phyloP scores from a whole-genome alignment of 2,329 filamentous ascomycete genomes.

The Aspergillus pseudoviridinutans region DNA sequence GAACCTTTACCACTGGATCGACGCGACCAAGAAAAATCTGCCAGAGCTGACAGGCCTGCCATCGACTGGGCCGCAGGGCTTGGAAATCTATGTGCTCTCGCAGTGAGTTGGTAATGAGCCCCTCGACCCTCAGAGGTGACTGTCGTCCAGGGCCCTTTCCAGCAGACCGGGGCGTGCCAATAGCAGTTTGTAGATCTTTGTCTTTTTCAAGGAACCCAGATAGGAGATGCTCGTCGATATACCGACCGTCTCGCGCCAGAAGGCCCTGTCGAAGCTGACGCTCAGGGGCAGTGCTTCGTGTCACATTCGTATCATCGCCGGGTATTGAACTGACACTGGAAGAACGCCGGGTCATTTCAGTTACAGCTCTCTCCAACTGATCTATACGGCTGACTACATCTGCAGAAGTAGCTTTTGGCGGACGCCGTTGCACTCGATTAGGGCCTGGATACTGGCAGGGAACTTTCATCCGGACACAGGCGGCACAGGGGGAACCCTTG shows the following conservation, averaged over 20 bases:
- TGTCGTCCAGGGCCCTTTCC: slow-evolving; percentile 3
- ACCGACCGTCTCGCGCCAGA: slow-evolving; percentile 22
- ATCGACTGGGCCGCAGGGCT: slow-evolving; percentile 17
- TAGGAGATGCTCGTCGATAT: slow-evolving; percentile 27
- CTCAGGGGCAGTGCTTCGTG: not conserved
- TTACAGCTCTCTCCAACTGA: slow-evolving; percentile 20
- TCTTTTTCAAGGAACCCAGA: slow-evolving; percentile 26
- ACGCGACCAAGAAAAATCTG: slow-evolving; percentile 25
- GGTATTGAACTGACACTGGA: not conserved
- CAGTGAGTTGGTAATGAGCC: slow-evolving; percentile 19
- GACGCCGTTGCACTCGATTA: slow-evolving; percentile 16
- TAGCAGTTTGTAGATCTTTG: slow-evolving; percentile 21
- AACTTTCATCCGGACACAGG: slow-evolving; percentile 17
- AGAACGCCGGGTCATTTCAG: slow-evolving; percentile 5
- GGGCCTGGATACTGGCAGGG: slow-evolving; percentile 23
- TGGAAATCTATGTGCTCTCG: slow-evolving; percentile 9
- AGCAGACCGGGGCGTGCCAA: slow-evolving; percentile 11
- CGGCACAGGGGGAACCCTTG: slow-evolving; percentile 19
- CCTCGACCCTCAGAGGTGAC: slow-evolving; percentile 16
- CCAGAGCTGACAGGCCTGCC: slow-evolving; percentile 26
- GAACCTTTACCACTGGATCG: slow-evolving; percentile 24
- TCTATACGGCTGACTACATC: slow-evolving; percentile 20
- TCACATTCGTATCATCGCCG: not conserved
- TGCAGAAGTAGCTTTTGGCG: slow-evolving; percentile 13
- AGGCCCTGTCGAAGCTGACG: slow-evolving; percentile 11